These are phyloP conservation scores for Globisporangium sylvaticum DNA, from an alignment of 352 stramenopile species.

Conservation along the genomic window DNA sequence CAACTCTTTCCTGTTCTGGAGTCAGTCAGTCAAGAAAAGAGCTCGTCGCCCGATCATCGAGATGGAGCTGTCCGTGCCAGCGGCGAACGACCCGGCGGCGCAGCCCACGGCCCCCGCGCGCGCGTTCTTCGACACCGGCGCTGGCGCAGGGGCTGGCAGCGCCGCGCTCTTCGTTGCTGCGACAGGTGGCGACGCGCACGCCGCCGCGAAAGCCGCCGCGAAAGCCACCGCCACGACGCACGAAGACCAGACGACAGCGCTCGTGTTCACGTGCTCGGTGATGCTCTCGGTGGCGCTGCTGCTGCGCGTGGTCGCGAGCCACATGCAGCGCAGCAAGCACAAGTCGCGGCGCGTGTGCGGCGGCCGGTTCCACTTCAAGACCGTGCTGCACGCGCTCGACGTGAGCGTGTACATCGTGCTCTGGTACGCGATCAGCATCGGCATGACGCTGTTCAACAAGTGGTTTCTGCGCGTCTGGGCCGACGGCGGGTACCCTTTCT, in stretches of 20 bases:
- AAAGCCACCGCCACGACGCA: background rate
- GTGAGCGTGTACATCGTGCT: conserved; percentile 70
- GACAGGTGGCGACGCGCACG: background rate
- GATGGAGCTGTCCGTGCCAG: background rate
- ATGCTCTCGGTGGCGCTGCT: conserved; percentile 53
- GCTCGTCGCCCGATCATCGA: background rate
- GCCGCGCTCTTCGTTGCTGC: background rate
- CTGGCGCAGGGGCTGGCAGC: conserved; percentile 1
- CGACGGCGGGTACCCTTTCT: conserved; percentile 64
- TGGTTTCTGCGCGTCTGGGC: conserved; percentile 77
- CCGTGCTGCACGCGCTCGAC: conserved; percentile 48
- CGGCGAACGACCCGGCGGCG: conserved; percentile 6
- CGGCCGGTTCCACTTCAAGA: conserved; percentile 24
- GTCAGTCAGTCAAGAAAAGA: background rate
- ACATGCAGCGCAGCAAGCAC: conserved; percentile 27
- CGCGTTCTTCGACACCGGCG: conserved; percentile 1
- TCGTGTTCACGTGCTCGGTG: conserved; percentile 52
- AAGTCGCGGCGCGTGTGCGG: conserved; percentile 15
- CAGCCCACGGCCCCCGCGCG: background rate
- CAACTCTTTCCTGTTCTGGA: background rate
- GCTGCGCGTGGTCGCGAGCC: conserved; percentile 35
- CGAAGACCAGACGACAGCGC: conserved; percentile 47
- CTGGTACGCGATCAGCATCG: conserved; percentile 83
- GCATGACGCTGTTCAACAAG: conserved; percentile 85
- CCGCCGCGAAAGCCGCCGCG: background rate